Percentiles rank a stretch among this genome's conserved stretches.
phyloP scores from a whole-genome alignment of 306 rosid genomes.

The Inga leiocalycina region DNA sequence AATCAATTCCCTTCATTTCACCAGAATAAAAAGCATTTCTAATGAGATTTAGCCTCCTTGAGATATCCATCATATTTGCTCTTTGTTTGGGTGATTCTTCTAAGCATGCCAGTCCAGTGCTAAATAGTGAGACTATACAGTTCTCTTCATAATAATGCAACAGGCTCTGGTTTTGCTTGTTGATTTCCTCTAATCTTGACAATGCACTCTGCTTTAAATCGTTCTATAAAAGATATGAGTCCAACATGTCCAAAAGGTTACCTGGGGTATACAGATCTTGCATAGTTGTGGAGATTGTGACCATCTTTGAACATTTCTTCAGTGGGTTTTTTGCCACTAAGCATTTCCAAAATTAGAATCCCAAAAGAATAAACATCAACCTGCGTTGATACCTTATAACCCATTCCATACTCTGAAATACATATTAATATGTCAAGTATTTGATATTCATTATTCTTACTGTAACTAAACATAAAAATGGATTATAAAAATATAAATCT shows the following conservation, averaged over 20 bases:
- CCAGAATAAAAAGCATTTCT: not conserved
- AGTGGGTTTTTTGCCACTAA: slow-evolving; percentile 2
- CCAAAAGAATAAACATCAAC: slow-evolving; percentile 6
- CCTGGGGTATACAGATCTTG: not conserved
- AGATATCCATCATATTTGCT: not conserved
- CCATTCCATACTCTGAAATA: not conserved
- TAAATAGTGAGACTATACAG: not conserved
- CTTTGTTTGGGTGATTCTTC: not conserved
- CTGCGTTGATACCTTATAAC: not conserved
- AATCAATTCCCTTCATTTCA: not conserved
- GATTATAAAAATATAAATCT: no score
- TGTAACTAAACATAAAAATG: not conserved
- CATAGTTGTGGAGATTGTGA: not conserved
- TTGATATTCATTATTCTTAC: not conserved
- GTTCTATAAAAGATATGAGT: not conserved
- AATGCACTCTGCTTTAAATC: not conserved
- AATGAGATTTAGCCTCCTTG: not conserved
- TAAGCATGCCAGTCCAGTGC: slow-evolving; percentile 15
- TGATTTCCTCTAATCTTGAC: not conserved
- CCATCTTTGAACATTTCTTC: not conserved
- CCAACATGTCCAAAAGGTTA: not conserved
- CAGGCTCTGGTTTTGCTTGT: not conserved
- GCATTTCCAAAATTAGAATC: not conserved
- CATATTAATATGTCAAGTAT: not conserved
- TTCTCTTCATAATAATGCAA: not conserved